A percentile compares a stretch with the other conserved stretches of the same genome.
phyloP scores from a whole-genome alignment of 2,329 filamentous ascomycete species.

The Polychaeton citri region DNA sequence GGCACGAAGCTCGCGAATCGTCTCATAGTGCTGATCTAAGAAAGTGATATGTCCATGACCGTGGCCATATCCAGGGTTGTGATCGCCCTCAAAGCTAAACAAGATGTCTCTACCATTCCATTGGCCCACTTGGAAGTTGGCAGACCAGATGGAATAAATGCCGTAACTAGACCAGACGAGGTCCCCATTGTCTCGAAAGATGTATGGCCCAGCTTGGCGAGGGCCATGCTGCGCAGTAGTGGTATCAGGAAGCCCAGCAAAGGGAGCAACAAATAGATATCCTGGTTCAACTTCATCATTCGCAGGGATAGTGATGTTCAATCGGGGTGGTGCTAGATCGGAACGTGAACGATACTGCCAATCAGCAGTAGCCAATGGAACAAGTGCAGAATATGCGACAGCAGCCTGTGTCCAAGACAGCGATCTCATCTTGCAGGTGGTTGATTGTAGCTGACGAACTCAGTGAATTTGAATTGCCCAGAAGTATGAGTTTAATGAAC shows the following conservation, averaged over 20 bases:
- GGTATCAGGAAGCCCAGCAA: constrained; percentile 13
- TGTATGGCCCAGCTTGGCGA: constrained; percentile 41
- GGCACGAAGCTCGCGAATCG: constrained; percentile 39
- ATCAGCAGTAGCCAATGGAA: constrained; percentile 35
- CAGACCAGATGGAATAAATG: constrained; percentile 39
- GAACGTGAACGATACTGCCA: constrained; percentile 34
- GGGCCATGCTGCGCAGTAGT: constrained; percentile 28
- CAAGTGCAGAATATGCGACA: not conserved
- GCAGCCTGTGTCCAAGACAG: not conserved
- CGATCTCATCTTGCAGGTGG: not conserved
- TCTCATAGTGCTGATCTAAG: constrained; percentile 42
- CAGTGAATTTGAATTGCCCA: too few species aligned
- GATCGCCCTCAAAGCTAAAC: constrained; percentile 41
- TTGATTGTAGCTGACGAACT: too few species aligned
- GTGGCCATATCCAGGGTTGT: constrained; percentile 39
- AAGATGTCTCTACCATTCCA: constrained; percentile 41
- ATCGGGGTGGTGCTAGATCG: constrained; percentile 33
- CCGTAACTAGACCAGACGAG: constrained; percentile 45
- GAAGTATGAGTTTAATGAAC: too few species aligned
- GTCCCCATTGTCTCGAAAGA: constrained; percentile 41
- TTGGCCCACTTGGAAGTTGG: constrained; percentile 39
- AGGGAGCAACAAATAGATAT: constrained; percentile 33
- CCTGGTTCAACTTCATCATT: constrained; percentile 27
- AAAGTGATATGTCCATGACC: constrained; percentile 43
- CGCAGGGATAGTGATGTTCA: constrained; percentile 33